Conservation (phyloP, 2,329 filamentous ascomycete species). For the Cladophialophora bantiana region DNA sequence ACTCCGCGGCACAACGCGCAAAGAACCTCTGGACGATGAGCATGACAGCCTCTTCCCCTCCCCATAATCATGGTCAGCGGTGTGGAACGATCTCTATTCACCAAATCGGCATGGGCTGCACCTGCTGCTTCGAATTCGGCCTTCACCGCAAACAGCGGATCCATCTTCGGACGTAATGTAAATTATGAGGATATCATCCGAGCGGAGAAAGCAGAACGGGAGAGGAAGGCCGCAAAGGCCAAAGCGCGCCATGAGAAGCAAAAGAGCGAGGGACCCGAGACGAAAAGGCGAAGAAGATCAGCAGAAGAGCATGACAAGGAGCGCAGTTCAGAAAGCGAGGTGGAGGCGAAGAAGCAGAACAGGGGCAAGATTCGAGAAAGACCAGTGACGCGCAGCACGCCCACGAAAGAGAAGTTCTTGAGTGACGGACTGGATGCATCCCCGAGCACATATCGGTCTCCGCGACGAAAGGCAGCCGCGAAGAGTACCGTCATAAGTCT, state of each 20-base stretch:
- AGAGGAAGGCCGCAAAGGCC: conserved; percentile 42
- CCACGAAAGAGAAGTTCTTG: conserved; percentile 21
- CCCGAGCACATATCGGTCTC: not conserved
- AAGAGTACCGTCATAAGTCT: conserved; percentile 16
- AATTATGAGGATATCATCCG: conserved; percentile 56
- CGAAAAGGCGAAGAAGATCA: conserved; percentile 44
- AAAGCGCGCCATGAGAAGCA: conserved; percentile 39
- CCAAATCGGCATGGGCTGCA: conserved; percentile 59
- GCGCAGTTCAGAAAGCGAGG: conserved; percentile 43
- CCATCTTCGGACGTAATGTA: conserved; percentile 59
- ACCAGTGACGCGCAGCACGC: conserved; percentile 32
- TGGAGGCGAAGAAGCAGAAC: conserved; percentile 27
- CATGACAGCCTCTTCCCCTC: not conserved
- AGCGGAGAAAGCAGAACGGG: conserved; percentile 48
- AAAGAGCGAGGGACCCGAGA: conserved; percentile 39
- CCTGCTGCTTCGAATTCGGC: conserved; percentile 11
- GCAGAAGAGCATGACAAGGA: conserved; percentile 6
- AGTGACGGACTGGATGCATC: conserved; percentile 16
- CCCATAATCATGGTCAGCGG: conserved; percentile 25
- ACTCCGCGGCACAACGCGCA: not conserved
- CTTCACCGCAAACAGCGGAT: conserved; percentile 40
- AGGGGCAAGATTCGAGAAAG: conserved; percentile 9
- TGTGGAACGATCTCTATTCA: conserved; percentile 61
- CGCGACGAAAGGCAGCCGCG: conserved; percentile 1
- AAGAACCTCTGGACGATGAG: too few species aligned